Percentiles rank a stretch among this genome's conserved stretches.
Evolutionary conservation across 768 basidiomycete genomes (phyloP).

Genomic region (Suillus subalutaceus): DNA sequence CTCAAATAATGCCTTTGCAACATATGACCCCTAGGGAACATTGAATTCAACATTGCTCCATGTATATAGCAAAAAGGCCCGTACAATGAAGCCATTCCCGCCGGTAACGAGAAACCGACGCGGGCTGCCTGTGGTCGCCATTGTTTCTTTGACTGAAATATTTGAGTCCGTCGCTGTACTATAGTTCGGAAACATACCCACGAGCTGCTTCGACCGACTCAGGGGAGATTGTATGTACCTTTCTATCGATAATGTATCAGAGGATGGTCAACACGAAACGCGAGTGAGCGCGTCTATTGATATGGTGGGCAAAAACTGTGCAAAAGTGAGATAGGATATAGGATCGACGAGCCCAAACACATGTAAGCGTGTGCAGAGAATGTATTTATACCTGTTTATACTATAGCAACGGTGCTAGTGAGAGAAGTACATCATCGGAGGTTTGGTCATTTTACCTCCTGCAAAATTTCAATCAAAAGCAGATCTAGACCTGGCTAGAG

Average conservation of each 20-base stretch:
- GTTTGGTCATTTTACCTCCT: no score
- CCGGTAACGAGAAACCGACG: slow-evolving; percentile 46
- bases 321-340: neutral
- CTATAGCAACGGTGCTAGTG: neutral
- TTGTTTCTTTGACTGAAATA: neutral
- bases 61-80: slow-evolving; percentile 12
- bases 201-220: neutral
- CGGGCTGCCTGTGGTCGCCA: slow-evolving; percentile 1
- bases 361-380: no score
- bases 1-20: slow-evolving; percentile 42
- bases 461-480: no score
- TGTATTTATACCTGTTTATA: neutral
- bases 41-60: slow-evolving; percentile 7
- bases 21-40: slow-evolving; percentile 49
- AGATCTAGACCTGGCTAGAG: no score
- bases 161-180: neutral
- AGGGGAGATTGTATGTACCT: neutral
- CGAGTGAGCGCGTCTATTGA: neutral
- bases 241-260: neutral
- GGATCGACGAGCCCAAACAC: neutral
- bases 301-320: neutral
- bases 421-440: no score
- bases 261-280: neutral
- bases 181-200: neutral
- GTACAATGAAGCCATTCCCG: slow-evolving; percentile 58